Percentiles rank a stretch among this genome's conserved stretches.
These are phyloP conservation scores for Trypanosoma avium DNA, from an alignment of 208 protist species.

Conservation along the genomic window DNA sequence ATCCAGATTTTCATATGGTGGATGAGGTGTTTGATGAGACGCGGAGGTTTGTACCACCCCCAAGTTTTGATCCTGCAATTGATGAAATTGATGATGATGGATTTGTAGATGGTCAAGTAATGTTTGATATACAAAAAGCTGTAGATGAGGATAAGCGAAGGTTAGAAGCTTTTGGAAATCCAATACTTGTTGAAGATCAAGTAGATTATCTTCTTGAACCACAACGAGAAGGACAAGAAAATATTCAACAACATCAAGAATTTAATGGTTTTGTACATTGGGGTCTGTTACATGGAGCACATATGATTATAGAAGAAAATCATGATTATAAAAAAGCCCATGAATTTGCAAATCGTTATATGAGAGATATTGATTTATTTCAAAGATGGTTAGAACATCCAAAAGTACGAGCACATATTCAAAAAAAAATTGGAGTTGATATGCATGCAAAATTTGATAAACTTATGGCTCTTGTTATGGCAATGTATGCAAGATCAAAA, in stretches of 20 bases:
- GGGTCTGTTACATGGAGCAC: slow-evolving; percentile 83
- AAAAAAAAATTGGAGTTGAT: slow-evolving; percentile 86
- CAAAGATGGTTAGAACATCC: slow-evolving; percentile 89
- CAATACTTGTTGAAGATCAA: slow-evolving; percentile 84
- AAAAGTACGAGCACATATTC: slow-evolving; percentile 86
- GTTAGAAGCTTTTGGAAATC: slow-evolving; percentile 89
- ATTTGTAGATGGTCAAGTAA: slow-evolving; percentile 74
- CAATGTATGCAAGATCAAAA: slow-evolving; percentile 87
- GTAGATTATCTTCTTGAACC: slow-evolving; percentile 81
- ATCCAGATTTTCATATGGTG: slow-evolving; percentile 73
- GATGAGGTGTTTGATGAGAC: slow-evolving; percentile 80
- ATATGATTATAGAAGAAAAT: slow-evolving; percentile 87
- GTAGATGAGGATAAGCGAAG: slow-evolving; percentile 81
- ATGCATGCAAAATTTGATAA: slow-evolving; percentile 88
- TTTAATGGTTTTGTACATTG: slow-evolving; percentile 91
- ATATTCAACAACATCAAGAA: slow-evolving; percentile 79
- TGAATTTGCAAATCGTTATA: slow-evolving; percentile 90
- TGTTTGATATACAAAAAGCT: slow-evolving; percentile 84
- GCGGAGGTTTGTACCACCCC: slow-evolving; percentile 71
- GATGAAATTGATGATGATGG: slow-evolving; percentile 86
- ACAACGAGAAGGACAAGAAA: slow-evolving; percentile 80
- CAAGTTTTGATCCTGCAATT: slow-evolving; percentile 79
- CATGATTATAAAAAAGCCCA: slow-evolving; percentile 84
- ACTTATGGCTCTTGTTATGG: slow-evolving; percentile 84
- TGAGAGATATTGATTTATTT: slow-evolving; percentile 90